A percentile compares a stretch with the other conserved stretches of the same genome.
phyloP scores from a whole-genome alignment of 345 rosid species.

The Hypericum perforatum region DNA sequence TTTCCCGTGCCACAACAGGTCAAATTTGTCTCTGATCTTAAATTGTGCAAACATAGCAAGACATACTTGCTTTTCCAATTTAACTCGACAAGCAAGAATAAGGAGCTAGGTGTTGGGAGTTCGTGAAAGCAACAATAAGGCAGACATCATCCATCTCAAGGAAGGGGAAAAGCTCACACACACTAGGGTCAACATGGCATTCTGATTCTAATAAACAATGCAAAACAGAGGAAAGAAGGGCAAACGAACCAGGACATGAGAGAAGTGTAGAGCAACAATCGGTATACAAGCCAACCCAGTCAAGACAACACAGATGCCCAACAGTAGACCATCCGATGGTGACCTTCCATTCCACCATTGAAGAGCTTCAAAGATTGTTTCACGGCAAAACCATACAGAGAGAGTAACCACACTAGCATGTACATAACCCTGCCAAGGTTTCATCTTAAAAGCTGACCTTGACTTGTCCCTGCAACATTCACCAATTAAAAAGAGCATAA shows the following conservation, averaged over 20 bases:
- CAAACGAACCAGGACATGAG: conserved; percentile 73
- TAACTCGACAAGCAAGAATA: too few relatives aligned
- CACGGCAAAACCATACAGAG: conserved; percentile 93
- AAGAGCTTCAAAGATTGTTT: conserved; percentile 88
- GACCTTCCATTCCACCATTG: conserved; percentile 96
- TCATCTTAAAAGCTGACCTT: conserved; percentile 78
- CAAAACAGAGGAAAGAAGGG: not conserved
- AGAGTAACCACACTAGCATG: conserved; percentile 76
- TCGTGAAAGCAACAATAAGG: too few relatives aligned
- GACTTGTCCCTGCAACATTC: conserved; percentile 65
- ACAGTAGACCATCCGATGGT: conserved; percentile 89
- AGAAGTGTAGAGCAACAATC: conserved; percentile 84
- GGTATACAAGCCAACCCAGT: conserved; percentile 87
- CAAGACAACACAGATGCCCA: conserved; percentile 78
- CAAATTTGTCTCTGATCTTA: too few relatives aligned
- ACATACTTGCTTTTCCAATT: too few relatives aligned
- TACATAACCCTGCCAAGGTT: conserved; percentile 91
- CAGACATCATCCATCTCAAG: too few relatives aligned
- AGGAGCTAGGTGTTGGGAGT: too few relatives aligned
- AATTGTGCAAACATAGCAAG: too few relatives aligned
- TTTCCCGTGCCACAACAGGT: too few relatives aligned
- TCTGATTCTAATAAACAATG: not conserved
- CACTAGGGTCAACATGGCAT: not conserved
- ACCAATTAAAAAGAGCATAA: conserved; percentile 10
- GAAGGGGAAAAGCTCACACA: too few relatives aligned